Conservation (phyloP, 2,329 filamentous ascomycete genomes). For the Pseudofabraea citricarpa region DNA sequence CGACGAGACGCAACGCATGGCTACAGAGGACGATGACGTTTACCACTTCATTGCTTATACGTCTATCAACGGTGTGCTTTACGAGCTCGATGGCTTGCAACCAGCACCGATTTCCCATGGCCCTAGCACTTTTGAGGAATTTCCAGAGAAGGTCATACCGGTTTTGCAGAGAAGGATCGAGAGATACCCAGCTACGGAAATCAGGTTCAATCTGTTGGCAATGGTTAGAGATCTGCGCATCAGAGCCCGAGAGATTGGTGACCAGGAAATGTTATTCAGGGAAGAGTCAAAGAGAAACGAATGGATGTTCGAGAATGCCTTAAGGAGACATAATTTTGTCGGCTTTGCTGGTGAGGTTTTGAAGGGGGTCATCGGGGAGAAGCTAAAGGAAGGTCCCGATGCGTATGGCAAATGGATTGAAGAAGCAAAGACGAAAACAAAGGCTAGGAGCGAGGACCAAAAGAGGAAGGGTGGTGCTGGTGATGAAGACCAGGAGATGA, state of each 20-base stretch:
- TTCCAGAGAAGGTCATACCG: constrained; percentile 77
- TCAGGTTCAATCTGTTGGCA: constrained; percentile 92
- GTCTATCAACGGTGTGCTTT: constrained; percentile 70
- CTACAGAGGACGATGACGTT: constrained; percentile 75
- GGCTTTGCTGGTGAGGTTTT: constrained; percentile 89
- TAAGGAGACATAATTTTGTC: constrained; percentile 92
- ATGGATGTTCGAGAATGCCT: constrained; percentile 93
- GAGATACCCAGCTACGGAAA: constrained; percentile 81
- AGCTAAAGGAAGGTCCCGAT: constrained; percentile 60
- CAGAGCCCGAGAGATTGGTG: constrained; percentile 74
- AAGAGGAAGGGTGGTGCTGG: constrained; percentile 16
- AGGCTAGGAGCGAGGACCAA: constrained; percentile 29
- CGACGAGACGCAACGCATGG: constrained; percentile 76
- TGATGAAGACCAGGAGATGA: constrained; percentile 26
- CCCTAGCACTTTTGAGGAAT: constrained; percentile 61
- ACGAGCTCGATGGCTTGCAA: constrained; percentile 94
- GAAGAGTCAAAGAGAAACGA: constrained; percentile 80
- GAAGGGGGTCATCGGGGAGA: constrained; percentile 75
- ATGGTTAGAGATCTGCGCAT: constrained; percentile 81
- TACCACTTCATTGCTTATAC: constrained; percentile 99
- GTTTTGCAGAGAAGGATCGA: constrained; percentile 80
- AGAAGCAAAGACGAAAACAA: constrained; percentile 56
- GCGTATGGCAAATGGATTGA: constrained; percentile 71
- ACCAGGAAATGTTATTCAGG: constrained; percentile 68
- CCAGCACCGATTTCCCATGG: constrained; percentile 90